Conservation (phyloP, 805 yeast genomes). For the Danielozyma ontarioensis region DNA sequence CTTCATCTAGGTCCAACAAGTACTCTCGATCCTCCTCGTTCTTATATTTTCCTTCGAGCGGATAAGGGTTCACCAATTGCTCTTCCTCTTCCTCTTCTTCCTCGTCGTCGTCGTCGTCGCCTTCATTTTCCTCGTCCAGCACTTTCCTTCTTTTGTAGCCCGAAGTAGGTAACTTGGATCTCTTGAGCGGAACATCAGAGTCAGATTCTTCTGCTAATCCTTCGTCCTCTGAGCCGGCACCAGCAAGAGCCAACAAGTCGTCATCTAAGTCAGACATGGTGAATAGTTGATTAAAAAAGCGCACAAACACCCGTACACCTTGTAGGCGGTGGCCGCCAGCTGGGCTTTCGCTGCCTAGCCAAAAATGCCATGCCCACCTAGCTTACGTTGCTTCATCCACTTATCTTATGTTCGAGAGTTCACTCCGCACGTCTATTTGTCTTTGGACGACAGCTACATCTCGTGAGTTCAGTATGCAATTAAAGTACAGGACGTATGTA, state of each 20-base stretch:
- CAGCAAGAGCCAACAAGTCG: constrained; percentile 90
- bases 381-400: too few species aligned
- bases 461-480: background rate
- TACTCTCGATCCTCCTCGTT: constrained; percentile 70
- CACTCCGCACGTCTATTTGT: too few species aligned
- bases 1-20: constrained; percentile 75
- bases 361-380: too few species aligned
- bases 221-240: constrained; percentile 16
- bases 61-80: constrained; percentile 68
- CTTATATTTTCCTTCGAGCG: constrained; percentile 86
- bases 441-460: too few species aligned
- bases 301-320: too few species aligned
- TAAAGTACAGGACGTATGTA: background rate
- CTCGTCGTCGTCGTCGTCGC: constrained; percentile 25
- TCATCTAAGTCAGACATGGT: constrained; percentile 83
- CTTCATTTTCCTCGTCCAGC: constrained; percentile 17
- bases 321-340: too few species aligned
- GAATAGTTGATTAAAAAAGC: too few species aligned
- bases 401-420: too few species aligned
- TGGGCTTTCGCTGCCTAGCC: too few species aligned
- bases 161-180: constrained; percentile 20
- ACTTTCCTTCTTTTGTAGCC: constrained; percentile 27
- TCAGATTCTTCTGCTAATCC: constrained; percentile 50
- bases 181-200: constrained; percentile 24
- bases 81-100: constrained; percentile 31